A percentile compares a stretch with the other conserved stretches of the same genome.
These are phyloP conservation scores for Trametes sp. DNA, from an alignment of 1,284 basidiomycete genomes.

Conservation along the genomic window DNA sequence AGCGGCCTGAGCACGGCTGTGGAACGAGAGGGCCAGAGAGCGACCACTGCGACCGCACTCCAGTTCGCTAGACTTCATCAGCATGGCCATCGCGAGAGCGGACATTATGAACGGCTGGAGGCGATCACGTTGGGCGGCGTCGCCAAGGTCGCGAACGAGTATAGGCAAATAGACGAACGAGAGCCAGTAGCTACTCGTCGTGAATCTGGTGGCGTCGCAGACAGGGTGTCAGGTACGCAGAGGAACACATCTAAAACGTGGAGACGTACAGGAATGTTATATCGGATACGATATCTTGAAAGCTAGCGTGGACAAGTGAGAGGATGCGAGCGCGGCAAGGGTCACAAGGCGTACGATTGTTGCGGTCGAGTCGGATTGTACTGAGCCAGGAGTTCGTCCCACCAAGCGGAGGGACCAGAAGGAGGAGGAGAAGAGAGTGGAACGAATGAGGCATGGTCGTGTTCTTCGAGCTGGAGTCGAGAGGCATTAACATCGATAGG, in stretches of 20 bases:
- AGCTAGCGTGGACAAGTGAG: slow-evolving; percentile 43
- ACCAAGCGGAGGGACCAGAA: slow-evolving; percentile 63
- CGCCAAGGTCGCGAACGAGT: slow-evolving; percentile 60
- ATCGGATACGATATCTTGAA: slow-evolving; percentile 60
- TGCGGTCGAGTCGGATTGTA: slow-evolving; percentile 51
- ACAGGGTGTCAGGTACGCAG: slow-evolving; percentile 9
- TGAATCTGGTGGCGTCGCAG: slow-evolving; percentile 49
- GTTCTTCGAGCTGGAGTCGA: background rate
- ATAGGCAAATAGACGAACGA: slow-evolving; percentile 67
- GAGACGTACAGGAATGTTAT: slow-evolving; percentile 63
- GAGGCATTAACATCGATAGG: background rate
- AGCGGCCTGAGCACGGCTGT: slow-evolving; percentile 60
- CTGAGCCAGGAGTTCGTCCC: slow-evolving; percentile 63
- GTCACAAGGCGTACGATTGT: slow-evolving; percentile 48
- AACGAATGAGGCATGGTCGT: slow-evolving; percentile 22
- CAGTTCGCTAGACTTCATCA: slow-evolving; percentile 77
- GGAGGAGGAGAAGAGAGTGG: slow-evolving; percentile 49
- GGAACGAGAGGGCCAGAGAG: slow-evolving; percentile 58
- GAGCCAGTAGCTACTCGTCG: slow-evolving; percentile 62
- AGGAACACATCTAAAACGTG: no score
- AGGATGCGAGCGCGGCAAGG: slow-evolving; percentile 8
- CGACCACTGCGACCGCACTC: slow-evolving; percentile 61
- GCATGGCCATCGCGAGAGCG: slow-evolving; percentile 70
- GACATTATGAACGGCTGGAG: slow-evolving; percentile 78
- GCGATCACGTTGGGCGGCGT: slow-evolving; percentile 54